phyloP scores from a whole-genome alignment of 164 flowering plant genomes.

The Vitis labrusca region DNA sequence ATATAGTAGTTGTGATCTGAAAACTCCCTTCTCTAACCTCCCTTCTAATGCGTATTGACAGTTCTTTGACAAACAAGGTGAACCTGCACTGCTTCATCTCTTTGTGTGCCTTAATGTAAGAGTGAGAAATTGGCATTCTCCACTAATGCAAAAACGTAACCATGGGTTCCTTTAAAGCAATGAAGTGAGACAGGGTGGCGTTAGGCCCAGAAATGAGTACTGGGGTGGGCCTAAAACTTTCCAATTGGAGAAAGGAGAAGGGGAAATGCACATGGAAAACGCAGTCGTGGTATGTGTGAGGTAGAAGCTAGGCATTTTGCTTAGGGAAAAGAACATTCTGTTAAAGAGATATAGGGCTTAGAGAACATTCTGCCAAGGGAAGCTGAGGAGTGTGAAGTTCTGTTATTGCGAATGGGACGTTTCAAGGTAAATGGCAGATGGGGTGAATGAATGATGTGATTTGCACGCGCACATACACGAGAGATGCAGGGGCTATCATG shows the following conservation, averaged over 20 bases:
- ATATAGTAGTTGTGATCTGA: constrained; percentile 25
- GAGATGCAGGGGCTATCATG: not conserved
- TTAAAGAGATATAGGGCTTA: too few species aligned
- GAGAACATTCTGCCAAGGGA: not conserved
- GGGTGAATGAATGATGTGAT: too few species aligned
- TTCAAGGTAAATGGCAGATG: too few species aligned
- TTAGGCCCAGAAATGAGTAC: not conserved
- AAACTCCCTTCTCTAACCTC: constrained; percentile 18
- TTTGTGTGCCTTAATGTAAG: not conserved
- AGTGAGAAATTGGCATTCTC: not conserved
- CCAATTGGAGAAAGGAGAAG: constrained; percentile 1
- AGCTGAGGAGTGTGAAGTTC: too few species aligned
- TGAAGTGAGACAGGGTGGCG: not conserved
- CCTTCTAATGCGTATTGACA: constrained; percentile 9
- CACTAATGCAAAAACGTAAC: not conserved
- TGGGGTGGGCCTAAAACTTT: not conserved
- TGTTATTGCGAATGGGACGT: too few species aligned
- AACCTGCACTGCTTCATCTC: constrained; percentile 9
- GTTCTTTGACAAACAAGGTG: constrained; percentile 12
- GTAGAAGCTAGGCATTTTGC: too few species aligned
- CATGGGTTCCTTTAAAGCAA: not conserved
- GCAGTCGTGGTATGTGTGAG: not conserved
- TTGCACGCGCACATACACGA: not conserved
- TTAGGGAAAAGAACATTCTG: too few species aligned
- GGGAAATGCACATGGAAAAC: not conserved